Evolutionary conservation across 2,329 filamentous ascomycete species (phyloP).

Genomic region (Teratosphaeria zuluensis): DNA sequence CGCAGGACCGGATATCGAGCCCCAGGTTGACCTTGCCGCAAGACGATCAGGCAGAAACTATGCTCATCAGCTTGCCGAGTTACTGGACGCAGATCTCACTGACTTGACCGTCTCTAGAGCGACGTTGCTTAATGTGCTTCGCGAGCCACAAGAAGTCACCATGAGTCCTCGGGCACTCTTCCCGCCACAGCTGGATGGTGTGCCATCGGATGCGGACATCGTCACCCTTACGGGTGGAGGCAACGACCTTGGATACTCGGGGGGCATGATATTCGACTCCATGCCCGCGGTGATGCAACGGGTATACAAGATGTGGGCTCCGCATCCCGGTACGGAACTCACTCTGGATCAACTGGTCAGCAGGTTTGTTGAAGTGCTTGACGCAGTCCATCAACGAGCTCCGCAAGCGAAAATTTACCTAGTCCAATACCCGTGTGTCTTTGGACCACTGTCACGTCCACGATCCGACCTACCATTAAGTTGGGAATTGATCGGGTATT

Average conservation of each 20-base stretch:
- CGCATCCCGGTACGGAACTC: neutral
- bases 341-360: slow-evolving; percentile 1
- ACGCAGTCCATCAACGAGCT: slow-evolving; percentile 2
- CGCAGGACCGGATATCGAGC: slow-evolving; percentile 25
- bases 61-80: slow-evolving; percentile 24
- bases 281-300: neutral
- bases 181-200: slow-evolving; percentile 26
- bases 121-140: slow-evolving; percentile 29
- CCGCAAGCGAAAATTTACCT: slow-evolving; percentile 7
- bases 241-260: slow-evolving; percentile 3
- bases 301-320: neutral
- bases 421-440: slow-evolving; percentile 8
- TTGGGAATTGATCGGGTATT: neutral
- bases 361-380: slow-evolving; percentile 6
- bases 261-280: slow-evolving; percentile 2
- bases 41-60: slow-evolving; percentile 29
- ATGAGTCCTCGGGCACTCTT: slow-evolving; percentile 17
- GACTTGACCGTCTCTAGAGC: slow-evolving; percentile 27
- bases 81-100: slow-evolving; percentile 20
- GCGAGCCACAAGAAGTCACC: slow-evolving; percentile 22
- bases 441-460: slow-evolving; percentile 4
- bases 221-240: slow-evolving; percentile 17
- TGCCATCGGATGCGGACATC: slow-evolving; percentile 28
- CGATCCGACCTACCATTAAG: slow-evolving; percentile 3
- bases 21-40: slow-evolving; percentile 22